Evolutionary conservation across 2,329 filamentous ascomycete species (phyloP), one percentile per base, ranked within the genome.

Genomic region (Leptographium radiaticola): DNA sequence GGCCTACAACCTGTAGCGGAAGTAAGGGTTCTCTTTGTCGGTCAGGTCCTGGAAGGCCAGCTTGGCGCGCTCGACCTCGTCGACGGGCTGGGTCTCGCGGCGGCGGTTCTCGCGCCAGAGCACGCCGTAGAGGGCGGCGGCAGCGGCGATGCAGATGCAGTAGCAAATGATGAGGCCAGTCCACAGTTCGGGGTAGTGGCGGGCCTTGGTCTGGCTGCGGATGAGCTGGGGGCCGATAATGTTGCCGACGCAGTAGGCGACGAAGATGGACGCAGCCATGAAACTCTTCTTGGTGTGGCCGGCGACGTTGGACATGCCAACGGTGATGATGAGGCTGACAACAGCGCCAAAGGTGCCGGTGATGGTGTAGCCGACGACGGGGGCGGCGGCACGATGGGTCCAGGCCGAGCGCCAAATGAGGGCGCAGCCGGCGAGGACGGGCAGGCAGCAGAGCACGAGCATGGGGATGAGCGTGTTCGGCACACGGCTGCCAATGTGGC

Each of bases 201-300:
- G 63, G 0, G 63, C 67, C 59, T 83, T 83, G 0, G 80, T 83
- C 65, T 84, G 71, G n/a, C 76, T 81, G 60, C 78, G 79, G 43
- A 89, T 77, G 42, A 89, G 70, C 66, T 86, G 83, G 4, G 86
- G 86, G 0, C 85, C 85, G 30, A 89, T 80, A 51, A 89, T 89
- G 60, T 89, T 89, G 1, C 85, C 75, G 3, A 89, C 80, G 53
- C 83, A 86, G 62, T 89, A 89, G 0, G 83, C 84, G 0, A 87
- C 83, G 58, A 89, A 89, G 1, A 87, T 83, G 0, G 81, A 81
- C 0, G 82, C 81, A 0, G 85, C 83, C 74, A 86, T 87, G 61
- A 85, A 82, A 58, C 81, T 85, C 71, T 89, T 89, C 70, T 89
- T 89, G 0, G 85, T 89, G 30, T 85, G 77, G 0, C 86, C 86